phyloP scores from a whole-genome alignment of 352 stramenopile genomes.

The Globisporangium solare region DNA sequence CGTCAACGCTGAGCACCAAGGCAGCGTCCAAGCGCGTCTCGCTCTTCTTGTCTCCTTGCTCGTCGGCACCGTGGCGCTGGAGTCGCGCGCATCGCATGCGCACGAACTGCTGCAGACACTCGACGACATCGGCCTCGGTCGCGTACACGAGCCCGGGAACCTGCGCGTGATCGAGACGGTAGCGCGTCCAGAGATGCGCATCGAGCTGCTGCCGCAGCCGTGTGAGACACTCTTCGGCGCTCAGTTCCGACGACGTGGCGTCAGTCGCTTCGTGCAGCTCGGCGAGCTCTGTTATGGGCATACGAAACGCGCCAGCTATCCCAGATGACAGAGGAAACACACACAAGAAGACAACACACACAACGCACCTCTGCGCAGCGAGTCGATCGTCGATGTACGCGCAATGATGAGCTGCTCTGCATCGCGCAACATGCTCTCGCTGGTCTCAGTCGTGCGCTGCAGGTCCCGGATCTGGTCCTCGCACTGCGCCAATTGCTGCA shows the following conservation, averaged over 20 bases:
- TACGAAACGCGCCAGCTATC: background rate
- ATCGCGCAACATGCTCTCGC: conserved; percentile 19
- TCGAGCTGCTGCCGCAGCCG: conserved; percentile 46
- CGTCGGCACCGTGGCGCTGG: too few species aligned
- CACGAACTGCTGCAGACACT: conserved; percentile 30
- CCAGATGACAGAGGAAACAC: background rate
- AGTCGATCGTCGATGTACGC: conserved; percentile 46
- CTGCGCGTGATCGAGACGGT: conserved; percentile 24
- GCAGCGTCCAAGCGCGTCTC: too few species aligned
- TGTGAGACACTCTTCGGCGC: conserved; percentile 24
- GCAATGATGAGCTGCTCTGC: conserved; percentile 24
- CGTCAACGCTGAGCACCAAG: too few species aligned
- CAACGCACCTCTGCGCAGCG: conserved; percentile 38
- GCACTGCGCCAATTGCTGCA: background rate
- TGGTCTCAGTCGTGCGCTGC: conserved; percentile 13
- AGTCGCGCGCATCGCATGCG: conserved; percentile 22
- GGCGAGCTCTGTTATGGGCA: conserved; percentile 24
- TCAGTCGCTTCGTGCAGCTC: conserved; percentile 19
- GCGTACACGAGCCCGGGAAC: conserved; percentile 21
- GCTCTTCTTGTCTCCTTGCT: background rate
- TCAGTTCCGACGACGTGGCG: conserved; percentile 14
- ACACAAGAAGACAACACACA: background rate
- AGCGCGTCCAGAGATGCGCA: conserved; percentile 38
- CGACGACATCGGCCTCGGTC: conserved; percentile 31
- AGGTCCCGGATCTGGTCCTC: conserved; percentile 1